Conservation (phyloP, 768 basidiomycete species). For the Pisolithus marmoratus region DNA sequence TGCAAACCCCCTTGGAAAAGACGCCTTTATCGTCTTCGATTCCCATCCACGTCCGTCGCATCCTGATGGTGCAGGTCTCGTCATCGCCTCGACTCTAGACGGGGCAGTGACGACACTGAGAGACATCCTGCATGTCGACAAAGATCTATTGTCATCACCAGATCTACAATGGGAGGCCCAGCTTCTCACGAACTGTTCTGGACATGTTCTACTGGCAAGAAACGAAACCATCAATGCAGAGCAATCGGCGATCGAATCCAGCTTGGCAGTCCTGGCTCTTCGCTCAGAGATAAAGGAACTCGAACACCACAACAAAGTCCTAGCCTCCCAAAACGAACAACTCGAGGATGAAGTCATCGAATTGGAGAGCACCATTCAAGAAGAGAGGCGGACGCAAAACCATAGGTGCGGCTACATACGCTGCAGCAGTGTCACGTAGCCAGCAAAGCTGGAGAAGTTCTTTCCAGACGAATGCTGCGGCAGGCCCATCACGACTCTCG, state of each 20-base stretch:
- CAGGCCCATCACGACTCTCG: conserved; percentile 18
- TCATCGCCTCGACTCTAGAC: conserved; percentile 43
- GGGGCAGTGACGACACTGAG: conserved; percentile 39
- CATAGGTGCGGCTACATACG: not conserved
- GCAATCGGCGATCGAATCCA: conserved; percentile 43
- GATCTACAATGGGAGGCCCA: conserved; percentile 61
- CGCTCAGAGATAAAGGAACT: conserved; percentile 37
- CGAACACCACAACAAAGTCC: conserved; percentile 24
- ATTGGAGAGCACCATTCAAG: conserved; percentile 10
- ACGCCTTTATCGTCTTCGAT: conserved; percentile 57
- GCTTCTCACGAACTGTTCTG: conserved; percentile 54
- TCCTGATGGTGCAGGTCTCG: conserved; percentile 55
- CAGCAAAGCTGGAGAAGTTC: not conserved
- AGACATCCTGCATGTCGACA: conserved; percentile 46
- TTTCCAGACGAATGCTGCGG: conserved; percentile 9
- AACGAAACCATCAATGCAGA: conserved; percentile 17
- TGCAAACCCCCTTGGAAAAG: conserved; percentile 10
- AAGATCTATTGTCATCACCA: conserved; percentile 34
- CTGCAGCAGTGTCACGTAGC: not conserved
- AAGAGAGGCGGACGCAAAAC: conserved; percentile 7
- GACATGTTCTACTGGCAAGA: conserved; percentile 45
- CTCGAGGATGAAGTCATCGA: conserved; percentile 22
- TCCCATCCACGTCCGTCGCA: conserved; percentile 59
- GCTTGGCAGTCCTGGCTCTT: conserved; percentile 40
- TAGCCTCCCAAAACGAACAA: conserved; percentile 17